Base-by-base conservation (phyloP, 306 rosid species). In the Ochetophila trinervis region DNA sequence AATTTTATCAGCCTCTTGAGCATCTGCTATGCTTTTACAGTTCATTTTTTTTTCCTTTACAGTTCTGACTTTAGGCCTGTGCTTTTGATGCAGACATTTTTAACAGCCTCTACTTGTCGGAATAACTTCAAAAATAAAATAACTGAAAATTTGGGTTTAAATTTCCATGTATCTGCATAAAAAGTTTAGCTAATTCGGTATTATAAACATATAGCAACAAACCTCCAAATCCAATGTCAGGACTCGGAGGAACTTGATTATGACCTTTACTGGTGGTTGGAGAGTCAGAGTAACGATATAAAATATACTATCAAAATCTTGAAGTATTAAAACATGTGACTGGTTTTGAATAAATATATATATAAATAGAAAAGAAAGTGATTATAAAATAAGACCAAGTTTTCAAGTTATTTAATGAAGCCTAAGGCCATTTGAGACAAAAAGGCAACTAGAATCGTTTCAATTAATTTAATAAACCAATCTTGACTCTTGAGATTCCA, bases 401-500 rank as follows among this genome's bases (percentile, higher is more conserved):
- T 69, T 57, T 34, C 18, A 20, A 18, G 73, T 16, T 63, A 67
- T 62, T 75, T 14, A 63, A 69, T 82, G 19, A 22, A 53, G 67
- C 23, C 62, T 37, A 34, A 63, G 62, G 44, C 53, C 18, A 5
- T 37, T 37, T 47, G 58, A 32, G 57, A 66, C 53, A 2, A 35
- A 37, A 49, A 16, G 4, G 44, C 3, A 57, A 21, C 51, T 10
- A 40, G 22, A 60, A 60, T 57, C 50, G 34, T 40, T 57, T 40
- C 17, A 49, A 27, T 36, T 27, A 73, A 71, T 74, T 53, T 64
- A 63, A 37, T 32, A 36, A 66, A 69, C 16, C 63, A 56, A 57
- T 63, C 19, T 48, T 20, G 32, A 27, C 32, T n/a, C n/a, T 27
- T 27, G 53, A 59, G 73, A 80, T 72, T 76, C 76, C 68, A 74